These are phyloP conservation scores for Diplodia mutila DNA, from an alignment of 2,329 filamentous ascomycete species.

Conservation along the genomic window DNA sequence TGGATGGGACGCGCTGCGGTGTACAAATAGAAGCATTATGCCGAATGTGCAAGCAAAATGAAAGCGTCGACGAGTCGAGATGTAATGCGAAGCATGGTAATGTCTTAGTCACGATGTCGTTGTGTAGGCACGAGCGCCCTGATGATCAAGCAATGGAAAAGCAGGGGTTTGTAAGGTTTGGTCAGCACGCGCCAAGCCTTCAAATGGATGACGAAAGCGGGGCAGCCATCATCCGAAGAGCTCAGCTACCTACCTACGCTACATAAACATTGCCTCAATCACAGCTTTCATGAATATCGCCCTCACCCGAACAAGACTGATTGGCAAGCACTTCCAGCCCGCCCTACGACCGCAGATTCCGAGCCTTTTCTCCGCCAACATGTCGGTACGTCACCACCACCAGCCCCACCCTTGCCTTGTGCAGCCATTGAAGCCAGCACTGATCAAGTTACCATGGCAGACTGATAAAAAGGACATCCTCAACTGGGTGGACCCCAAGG, in stretches of 20 bases:
- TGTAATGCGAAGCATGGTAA: background rate
- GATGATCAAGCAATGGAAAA: constrained; percentile 13
- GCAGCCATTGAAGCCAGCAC: background rate
- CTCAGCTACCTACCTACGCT: background rate
- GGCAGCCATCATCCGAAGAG: background rate
- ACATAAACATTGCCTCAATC: background rate
- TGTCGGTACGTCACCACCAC: constrained; percentile 16
- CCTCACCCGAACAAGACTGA: constrained; percentile 29
- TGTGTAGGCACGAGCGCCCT: background rate
- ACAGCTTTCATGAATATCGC: constrained; percentile 31
- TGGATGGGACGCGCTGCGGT: constrained; percentile 2
- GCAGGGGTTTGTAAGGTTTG: constrained; percentile 27
- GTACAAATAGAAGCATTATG: constrained; percentile 25
- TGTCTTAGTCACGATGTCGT: background rate
- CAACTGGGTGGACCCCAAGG: constrained; percentile 77
- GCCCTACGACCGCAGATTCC: constrained; percentile 24
- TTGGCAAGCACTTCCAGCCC: constrained; percentile 28
- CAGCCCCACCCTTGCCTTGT: background rate
- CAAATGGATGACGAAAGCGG: constrained; percentile 23
- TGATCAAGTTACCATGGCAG: background rate
- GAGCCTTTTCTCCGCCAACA: constrained; percentile 32
- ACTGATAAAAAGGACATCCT: constrained; percentile 59
- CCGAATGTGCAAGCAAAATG: background rate
- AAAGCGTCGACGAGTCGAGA: background rate
- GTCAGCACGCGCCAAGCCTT: constrained; percentile 21